Percentiles rank a stretch among this genome's conserved stretches.
Evolutionary conservation across 2,329 filamentous ascomycete species (phyloP).

Genomic region (Pyrenochaeta sp.): DNA sequence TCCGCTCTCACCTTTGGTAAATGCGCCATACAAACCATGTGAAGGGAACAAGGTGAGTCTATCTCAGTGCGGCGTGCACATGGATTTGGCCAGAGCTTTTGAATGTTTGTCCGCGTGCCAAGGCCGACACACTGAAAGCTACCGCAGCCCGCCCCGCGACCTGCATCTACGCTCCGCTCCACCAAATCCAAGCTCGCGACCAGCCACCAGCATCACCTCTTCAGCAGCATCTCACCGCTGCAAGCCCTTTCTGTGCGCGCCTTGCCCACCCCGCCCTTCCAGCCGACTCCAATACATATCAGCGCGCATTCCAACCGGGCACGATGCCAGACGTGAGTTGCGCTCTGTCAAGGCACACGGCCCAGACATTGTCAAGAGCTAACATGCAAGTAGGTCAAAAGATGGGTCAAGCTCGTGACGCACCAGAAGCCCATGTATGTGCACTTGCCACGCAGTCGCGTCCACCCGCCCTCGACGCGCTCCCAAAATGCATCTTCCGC

Average conservation of each 20-base stretch:
- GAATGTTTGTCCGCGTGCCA: slow-evolving; percentile 19
- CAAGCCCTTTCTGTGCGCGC: slow-evolving; percentile 19
- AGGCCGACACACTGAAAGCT: slow-evolving; percentile 18
- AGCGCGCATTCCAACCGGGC: slow-evolving; percentile 14
- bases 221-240: slow-evolving; percentile 4
- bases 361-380: slow-evolving; percentile 8
- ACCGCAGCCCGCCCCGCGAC: slow-evolving; percentile 16
- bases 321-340: slow-evolving; percentile 56
- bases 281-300: neutral
- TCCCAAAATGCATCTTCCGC: slow-evolving; percentile 10
- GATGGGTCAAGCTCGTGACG: slow-evolving; percentile 90
- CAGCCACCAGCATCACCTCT: slow-evolving; percentile 26
- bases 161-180: slow-evolving; percentile 18
- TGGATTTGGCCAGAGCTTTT: slow-evolving; percentile 7
- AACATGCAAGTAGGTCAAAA: slow-evolving; percentile 68
- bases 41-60: too few species aligned
- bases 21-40: too few species aligned
- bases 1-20: too few species aligned
- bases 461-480: slow-evolving; percentile 17
- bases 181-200: slow-evolving; percentile 30
- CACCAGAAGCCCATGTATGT: slow-evolving; percentile 88
- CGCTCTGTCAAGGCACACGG: neutral
- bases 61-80: too few species aligned
- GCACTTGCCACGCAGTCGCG: slow-evolving; percentile 20
- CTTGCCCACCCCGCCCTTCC: slow-evolving; percentile 9